Conservation (phyloP, 2,329 filamentous ascomycete species). For the Trichoderma atroviride region DNA sequence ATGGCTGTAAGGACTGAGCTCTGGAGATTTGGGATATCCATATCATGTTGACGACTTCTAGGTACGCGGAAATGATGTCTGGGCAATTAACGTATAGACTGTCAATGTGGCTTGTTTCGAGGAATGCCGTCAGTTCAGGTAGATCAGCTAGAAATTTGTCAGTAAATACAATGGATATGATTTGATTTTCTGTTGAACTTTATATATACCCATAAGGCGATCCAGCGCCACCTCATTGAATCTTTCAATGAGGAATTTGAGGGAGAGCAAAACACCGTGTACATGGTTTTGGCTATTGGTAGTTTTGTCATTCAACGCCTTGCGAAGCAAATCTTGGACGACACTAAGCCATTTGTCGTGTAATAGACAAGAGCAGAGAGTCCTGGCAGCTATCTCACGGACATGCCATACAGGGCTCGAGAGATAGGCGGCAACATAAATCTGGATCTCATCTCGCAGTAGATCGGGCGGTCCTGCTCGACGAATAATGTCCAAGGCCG, state of each 20-base stretch:
- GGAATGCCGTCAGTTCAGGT: conserved; percentile 36
- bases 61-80: conserved; percentile 49
- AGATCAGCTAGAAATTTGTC: conserved; percentile 36
- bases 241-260: conserved; percentile 60
- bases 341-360: conserved; percentile 52
- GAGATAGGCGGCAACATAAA: conserved; percentile 63
- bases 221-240: conserved; percentile 51
- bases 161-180: conserved; percentile 25
- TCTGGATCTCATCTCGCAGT: conserved; percentile 57
- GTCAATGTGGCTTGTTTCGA: conserved; percentile 35
- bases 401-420: conserved; percentile 77
- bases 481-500: conserved; percentile 78
- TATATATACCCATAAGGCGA: conserved; percentile 47
- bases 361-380: conserved; percentile 65
- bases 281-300: conserved; percentile 52
- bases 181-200: background rate
- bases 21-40: conserved; percentile 37
- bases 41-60: conserved; percentile 51
- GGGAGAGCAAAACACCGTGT: conserved; percentile 61
- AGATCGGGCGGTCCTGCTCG: conserved; percentile 67
- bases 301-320: conserved; percentile 34
- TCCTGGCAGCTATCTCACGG: conserved; percentile 76
- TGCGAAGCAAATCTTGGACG: conserved; percentile 43
- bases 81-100: conserved; percentile 38
- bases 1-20: conserved; percentile 29